Conservation (phyloP, 495 filamentous ascomycete genomes). For the Podospora pseudopauciseta region DNA sequence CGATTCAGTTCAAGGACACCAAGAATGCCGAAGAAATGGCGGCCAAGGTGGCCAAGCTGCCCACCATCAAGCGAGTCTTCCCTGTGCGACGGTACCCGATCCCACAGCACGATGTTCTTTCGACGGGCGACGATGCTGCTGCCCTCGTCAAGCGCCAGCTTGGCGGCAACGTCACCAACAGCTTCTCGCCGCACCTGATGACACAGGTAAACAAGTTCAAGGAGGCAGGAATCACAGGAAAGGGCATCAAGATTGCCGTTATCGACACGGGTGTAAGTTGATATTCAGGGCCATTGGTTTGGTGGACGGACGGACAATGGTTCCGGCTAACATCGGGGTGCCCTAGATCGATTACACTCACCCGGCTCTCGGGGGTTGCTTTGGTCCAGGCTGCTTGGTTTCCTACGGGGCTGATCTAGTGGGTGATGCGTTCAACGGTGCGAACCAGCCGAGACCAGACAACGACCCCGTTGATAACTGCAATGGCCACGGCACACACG, state of each 20-base stretch:
- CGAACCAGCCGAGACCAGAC: constrained; percentile 43
- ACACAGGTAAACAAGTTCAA: constrained; percentile 49
- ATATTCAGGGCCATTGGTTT: neutral
- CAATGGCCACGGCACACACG: constrained; percentile 48
- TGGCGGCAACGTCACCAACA: constrained; percentile 37
- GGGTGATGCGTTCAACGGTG: constrained; percentile 47
- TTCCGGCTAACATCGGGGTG: constrained; percentile 19
- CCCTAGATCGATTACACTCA: constrained; percentile 53
- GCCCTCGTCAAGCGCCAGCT: constrained; percentile 34
- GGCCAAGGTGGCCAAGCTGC: constrained; percentile 36
- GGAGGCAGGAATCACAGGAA: constrained; percentile 41
- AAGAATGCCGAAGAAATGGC: constrained; percentile 40
- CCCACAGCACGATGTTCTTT: constrained; percentile 45
- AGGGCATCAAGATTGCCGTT: constrained; percentile 47
- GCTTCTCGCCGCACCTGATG: constrained; percentile 45
- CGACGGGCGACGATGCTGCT: constrained; percentile 34
- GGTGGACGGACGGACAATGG: neutral
- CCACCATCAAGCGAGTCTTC: constrained; percentile 46
- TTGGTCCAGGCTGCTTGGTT: constrained; percentile 52
- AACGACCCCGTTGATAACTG: constrained; percentile 45
- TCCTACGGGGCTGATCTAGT: constrained; percentile 53
- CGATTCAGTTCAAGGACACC: constrained; percentile 45
- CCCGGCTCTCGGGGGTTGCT: constrained; percentile 56
- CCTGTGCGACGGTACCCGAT: constrained; percentile 42
- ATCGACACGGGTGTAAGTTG: constrained; percentile 48